phyloP scores from a whole-genome alignment of 1,284 basidiomycete genomes.

The Sparassis latifolia region DNA sequence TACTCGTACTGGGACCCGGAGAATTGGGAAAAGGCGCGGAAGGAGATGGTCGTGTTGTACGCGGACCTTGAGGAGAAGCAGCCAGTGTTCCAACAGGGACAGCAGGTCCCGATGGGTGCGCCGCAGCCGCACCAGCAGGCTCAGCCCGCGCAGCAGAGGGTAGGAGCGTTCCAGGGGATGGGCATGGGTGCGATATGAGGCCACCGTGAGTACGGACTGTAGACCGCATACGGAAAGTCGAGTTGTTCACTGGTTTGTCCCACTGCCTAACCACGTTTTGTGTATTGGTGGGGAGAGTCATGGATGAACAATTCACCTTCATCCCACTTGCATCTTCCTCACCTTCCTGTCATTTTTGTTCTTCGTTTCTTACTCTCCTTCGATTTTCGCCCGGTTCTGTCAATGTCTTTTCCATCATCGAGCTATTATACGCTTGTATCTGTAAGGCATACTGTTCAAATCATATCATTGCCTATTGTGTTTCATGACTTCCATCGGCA shows the following conservation, averaged over 20 bases:
- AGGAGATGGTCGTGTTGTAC: conserved; percentile 85
- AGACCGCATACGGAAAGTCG: too few species aligned
- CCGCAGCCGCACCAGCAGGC: conserved; percentile 31
- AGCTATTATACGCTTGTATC: conserved; percentile 32
- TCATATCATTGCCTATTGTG: conserved; percentile 17
- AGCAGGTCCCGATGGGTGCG: conserved; percentile 41
- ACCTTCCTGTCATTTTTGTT: conserved; percentile 8
- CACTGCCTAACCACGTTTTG: not conserved
- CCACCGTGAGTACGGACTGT: not conserved
- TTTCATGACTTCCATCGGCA: not conserved
- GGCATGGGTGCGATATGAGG: conserved; percentile 31
- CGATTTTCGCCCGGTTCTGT: conserved; percentile 1
- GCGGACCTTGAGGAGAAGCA: conserved; percentile 82
- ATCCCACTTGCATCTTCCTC: conserved; percentile 5
- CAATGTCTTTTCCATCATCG: conserved; percentile 14
- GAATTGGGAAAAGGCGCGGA: conserved; percentile 81
- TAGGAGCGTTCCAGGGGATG: conserved; percentile 28
- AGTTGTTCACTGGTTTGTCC: not conserved
- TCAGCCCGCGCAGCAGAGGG: conserved; percentile 19
- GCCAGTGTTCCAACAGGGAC: conserved; percentile 53
- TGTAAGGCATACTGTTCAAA: conserved; percentile 26
- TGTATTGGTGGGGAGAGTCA: not conserved
- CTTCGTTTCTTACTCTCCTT: conserved; percentile 7
- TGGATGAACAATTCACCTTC: conserved; percentile 9
- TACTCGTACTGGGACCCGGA: conserved; percentile 93